Conservation (phyloP, 805 yeast species). For the Hanseniaspora mollemarum region DNA sequence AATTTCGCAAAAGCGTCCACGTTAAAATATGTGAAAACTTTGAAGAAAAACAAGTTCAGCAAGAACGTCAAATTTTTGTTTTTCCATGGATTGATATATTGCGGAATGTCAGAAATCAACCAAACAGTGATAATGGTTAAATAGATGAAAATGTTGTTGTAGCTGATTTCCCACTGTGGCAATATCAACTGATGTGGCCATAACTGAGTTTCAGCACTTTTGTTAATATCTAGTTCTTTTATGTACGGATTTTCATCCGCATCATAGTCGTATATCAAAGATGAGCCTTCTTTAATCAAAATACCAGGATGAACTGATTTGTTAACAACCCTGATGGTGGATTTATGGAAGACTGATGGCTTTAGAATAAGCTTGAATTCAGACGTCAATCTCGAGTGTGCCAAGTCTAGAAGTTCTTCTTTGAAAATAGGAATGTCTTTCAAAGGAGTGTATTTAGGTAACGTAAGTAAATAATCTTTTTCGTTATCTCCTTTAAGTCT, state of each 20-base stretch:
- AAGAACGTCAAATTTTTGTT: constrained; percentile 58
- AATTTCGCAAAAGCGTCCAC: constrained; percentile 39
- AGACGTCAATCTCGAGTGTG: neutral
- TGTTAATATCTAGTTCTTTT: constrained; percentile 37
- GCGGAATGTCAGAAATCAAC: constrained; percentile 92
- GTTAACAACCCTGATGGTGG: constrained; percentile 53
- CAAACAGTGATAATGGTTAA: constrained; percentile 40
- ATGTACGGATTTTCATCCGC: constrained; percentile 41
- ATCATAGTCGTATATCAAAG: constrained; percentile 49
- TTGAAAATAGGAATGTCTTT: constrained; percentile 40
- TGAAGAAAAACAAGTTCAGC: constrained; percentile 6
- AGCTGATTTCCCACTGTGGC: constrained; percentile 27
- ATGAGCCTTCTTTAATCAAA: constrained; percentile 70
- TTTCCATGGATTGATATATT: constrained; percentile 79
- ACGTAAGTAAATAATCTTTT: constrained; percentile 77
- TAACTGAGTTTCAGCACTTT: constrained; percentile 43
- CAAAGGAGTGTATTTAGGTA: constrained; percentile 46
- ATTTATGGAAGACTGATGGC: constrained; percentile 64
- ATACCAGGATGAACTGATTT: constrained; percentile 54
- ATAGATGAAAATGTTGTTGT: constrained; percentile 18
- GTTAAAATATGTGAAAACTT: neutral
- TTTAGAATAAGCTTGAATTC: constrained; percentile 42
- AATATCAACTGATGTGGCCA: constrained; percentile 84
- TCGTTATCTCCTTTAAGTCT: constrained; percentile 78
- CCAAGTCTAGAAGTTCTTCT: constrained; percentile 38